Percentiles rank a stretch among this genome's conserved stretches.
These are phyloP conservation scores for Trichoderma lentiforme DNA, from an alignment of 2,329 filamentous ascomycete genomes.

Conservation along the genomic window DNA sequence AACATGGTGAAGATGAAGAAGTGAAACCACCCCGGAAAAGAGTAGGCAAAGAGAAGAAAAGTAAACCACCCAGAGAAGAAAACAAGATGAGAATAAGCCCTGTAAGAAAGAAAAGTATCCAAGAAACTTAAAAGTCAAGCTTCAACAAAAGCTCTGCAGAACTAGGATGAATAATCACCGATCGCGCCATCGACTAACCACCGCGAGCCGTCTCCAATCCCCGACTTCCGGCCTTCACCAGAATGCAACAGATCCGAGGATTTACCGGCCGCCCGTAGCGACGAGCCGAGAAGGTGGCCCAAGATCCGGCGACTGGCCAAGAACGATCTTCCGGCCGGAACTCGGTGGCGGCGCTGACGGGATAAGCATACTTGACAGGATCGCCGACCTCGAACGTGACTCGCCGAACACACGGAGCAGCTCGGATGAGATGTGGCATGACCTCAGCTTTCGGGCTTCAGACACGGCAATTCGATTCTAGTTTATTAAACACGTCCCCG, in stretches of 20 bases:
- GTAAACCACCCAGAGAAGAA: background rate
- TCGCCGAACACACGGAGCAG: background rate
- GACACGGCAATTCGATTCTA: background rate
- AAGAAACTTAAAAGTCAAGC: background rate
- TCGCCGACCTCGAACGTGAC: background rate
- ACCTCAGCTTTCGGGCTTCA: background rate
- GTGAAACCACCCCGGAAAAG: background rate
- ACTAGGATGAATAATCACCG: conserved; percentile 10
- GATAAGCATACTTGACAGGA: background rate
- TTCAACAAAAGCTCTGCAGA: background rate
- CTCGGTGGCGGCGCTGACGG: background rate
- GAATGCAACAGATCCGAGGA: background rate
- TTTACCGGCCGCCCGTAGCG: background rate
- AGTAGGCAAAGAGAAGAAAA: background rate
- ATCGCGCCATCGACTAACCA: conserved; percentile 12
- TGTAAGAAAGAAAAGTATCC: background rate
- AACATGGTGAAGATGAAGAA: conserved; percentile 23
- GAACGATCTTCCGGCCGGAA: background rate
- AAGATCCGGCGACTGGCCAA: background rate
- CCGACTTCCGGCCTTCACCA: background rate
- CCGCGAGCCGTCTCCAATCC: conserved; percentile 8
- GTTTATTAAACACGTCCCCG: background rate
- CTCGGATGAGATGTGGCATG: background rate
- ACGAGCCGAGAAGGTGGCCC: background rate
- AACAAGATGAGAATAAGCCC: background rate